A percentile compares a stretch with the other conserved stretches of the same genome.
phyloP scores from a whole-genome alignment of 2,329 filamentous ascomycete species.

The Drechslerella dactyloides region DNA sequence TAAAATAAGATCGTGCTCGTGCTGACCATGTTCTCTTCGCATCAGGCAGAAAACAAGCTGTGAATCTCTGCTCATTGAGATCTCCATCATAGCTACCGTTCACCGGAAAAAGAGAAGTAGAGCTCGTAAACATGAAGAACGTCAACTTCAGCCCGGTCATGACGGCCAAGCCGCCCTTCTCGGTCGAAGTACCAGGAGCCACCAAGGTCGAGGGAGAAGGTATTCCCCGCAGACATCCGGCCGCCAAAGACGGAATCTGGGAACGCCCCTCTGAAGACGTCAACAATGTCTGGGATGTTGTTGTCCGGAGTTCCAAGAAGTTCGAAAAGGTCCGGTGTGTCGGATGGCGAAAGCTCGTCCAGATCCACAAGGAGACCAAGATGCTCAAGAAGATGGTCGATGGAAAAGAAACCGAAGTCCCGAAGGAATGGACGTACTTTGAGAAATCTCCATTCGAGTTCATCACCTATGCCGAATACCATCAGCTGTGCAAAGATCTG shows the following conservation, averaged over 20 bases:
- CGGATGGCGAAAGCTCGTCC: constrained; percentile 75
- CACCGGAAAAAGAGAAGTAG: background rate
- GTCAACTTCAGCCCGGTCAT: constrained; percentile 58
- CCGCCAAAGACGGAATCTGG: constrained; percentile 73
- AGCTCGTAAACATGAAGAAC: constrained; percentile 36
- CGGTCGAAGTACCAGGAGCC: constrained; percentile 72
- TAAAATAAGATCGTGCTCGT: background rate
- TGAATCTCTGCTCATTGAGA: background rate
- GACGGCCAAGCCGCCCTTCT: constrained; percentile 75
- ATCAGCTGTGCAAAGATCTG: constrained; percentile 71
- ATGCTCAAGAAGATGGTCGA: constrained; percentile 88
- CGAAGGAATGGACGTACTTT: constrained; percentile 91
- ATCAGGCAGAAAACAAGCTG: background rate
- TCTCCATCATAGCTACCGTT: background rate
- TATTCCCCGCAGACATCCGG: constrained; percentile 76
- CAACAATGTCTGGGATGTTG: constrained; percentile 78
- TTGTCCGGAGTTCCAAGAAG: constrained; percentile 70
- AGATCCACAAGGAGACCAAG: constrained; percentile 81
- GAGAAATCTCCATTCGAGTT: constrained; percentile 80
- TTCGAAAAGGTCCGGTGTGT: constrained; percentile 70
- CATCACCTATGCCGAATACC: constrained; percentile 79
- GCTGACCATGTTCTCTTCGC: background rate
- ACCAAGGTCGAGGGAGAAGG: constrained; percentile 79
- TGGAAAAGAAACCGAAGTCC: constrained; percentile 76
- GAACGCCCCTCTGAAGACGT: constrained; percentile 72